Evolutionary conservation across 768 basidiomycete genomes (phyloP).

Genomic region (Tulasnella calospora): DNA sequence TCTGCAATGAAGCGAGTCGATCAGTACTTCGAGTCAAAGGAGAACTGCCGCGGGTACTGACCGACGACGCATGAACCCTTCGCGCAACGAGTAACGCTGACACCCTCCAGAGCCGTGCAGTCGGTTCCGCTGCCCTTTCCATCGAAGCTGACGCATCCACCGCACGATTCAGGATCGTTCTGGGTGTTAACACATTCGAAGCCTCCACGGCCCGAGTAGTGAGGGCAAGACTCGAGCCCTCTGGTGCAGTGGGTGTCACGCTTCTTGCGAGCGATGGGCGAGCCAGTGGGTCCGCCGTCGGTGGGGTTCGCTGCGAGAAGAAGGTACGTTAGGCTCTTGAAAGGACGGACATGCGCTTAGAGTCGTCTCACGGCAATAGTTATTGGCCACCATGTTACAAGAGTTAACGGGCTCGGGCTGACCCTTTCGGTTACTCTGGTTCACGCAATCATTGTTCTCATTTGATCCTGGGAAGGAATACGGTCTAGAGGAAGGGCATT

Average conservation of each 20-base stretch:
- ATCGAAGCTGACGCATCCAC: slow-evolving; percentile 12
- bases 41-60: not conserved
- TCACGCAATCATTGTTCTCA: not conserved
- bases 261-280: not conserved
- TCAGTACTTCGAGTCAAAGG: not conserved
- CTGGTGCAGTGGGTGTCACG: not conserved
- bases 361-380: not conserved
- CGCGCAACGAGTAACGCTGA: slow-evolving; percentile 39
- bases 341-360: not conserved
- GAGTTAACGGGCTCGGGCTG: not conserved
- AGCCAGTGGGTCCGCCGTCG: not conserved
- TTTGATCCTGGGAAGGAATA: not conserved
- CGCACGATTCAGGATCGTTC: slow-evolving; percentile 16
- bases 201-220: slow-evolving; percentile 7
- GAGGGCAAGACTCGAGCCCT: slow-evolving; percentile 15
- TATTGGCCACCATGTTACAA: not conserved
- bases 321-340: not conserved
- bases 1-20: not conserved
- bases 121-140: slow-evolving; percentile 37
- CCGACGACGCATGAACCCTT: slow-evolving; percentile 35
- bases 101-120: slow-evolving; percentile 44
- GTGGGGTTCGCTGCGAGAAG: not conserved
- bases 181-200: slow-evolving; percentile 22
- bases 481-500: not conserved
- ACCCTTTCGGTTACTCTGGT: not conserved